phyloP scores from a whole-genome alignment of 179 eudicot species.

The Amaranthus tricolor region DNA sequence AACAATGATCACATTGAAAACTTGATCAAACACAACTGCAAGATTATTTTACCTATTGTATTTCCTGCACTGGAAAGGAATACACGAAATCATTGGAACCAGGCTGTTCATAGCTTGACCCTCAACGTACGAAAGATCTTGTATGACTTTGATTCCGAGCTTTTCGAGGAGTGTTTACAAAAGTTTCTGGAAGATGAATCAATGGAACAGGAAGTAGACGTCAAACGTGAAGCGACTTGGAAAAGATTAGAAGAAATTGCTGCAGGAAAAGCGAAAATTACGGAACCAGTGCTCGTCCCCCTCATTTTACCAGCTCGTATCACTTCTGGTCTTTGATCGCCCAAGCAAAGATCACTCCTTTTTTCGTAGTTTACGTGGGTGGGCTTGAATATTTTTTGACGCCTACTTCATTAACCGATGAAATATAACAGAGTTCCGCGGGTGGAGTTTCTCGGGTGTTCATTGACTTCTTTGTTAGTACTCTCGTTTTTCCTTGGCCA shows the following conservation, averaged over 20 bases:
- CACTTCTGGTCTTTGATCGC: slow-evolving; percentile 25
- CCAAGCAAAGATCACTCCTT: neutral
- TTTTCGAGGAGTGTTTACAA: slow-evolving; percentile 52
- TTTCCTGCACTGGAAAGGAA: slow-evolving; percentile 70
- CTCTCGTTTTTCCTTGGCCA: slow-evolving; percentile 14
- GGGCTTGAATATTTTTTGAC: slow-evolving; percentile 14
- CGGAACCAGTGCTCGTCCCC: slow-evolving; percentile 47
- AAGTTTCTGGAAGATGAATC: slow-evolving; percentile 62
- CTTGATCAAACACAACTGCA: slow-evolving; percentile 57
- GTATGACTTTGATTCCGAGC: slow-evolving; percentile 62
- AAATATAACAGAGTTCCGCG: slow-evolving; percentile 10
- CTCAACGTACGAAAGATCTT: slow-evolving; percentile 58
- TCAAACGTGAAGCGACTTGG: slow-evolving; percentile 58
- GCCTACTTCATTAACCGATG: slow-evolving; percentile 21
- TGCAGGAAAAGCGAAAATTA: slow-evolving; percentile 38
- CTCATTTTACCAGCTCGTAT: slow-evolving; percentile 33
- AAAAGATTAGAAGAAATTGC: slow-evolving; percentile 57
- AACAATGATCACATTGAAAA: slow-evolving; percentile 71
- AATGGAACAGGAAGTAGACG: slow-evolving; percentile 44
- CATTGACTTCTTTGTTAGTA: slow-evolving; percentile 22
- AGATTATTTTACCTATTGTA: slow-evolving; percentile 56
- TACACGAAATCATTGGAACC: slow-evolving; percentile 63
- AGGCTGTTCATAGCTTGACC: slow-evolving; percentile 62
- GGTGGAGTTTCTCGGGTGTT: slow-evolving; percentile 17
- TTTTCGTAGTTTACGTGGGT: slow-evolving; percentile 3